Percentiles rank a stretch among this genome's conserved stretches.
These are phyloP conservation scores for Melampsora larici-populina DNA, from an alignment of 1,284 basidiomycete species.

Conservation along the genomic window DNA sequence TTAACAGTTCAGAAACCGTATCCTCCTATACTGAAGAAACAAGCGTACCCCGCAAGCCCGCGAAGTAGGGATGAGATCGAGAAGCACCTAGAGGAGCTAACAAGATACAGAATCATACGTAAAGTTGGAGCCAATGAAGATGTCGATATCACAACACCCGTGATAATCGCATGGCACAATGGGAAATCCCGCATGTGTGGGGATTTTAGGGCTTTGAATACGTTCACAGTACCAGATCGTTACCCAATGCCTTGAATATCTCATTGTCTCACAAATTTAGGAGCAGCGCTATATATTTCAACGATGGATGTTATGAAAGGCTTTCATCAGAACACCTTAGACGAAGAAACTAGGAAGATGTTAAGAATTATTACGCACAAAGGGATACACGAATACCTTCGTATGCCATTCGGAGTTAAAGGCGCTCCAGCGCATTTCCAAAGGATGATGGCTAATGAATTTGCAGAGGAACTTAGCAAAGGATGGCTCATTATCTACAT, in stretches of 20 bases:
- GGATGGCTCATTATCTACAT: too few species aligned
- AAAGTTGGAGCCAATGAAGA: slow-evolving; percentile 19
- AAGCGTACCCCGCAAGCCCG: slow-evolving; percentile 15
- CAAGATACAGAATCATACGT: too few species aligned
- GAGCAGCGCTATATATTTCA: neutral
- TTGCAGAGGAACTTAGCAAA: neutral
- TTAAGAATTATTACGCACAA: slow-evolving; percentile 8
- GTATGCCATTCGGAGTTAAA: neutral
- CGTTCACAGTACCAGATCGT: neutral
- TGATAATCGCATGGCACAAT: slow-evolving; percentile 19
- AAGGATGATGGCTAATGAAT: neutral
- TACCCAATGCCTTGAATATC: neutral
- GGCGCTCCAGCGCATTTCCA: neutral
- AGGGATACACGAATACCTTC: neutral
- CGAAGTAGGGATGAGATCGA: neutral
- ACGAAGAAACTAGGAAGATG: neutral
- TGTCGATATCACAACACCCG: slow-evolving; percentile 14
- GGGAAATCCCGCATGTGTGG: slow-evolving; percentile 7
- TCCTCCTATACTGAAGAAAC: slow-evolving; percentile 16
- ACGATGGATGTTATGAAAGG: slow-evolving; percentile 22
- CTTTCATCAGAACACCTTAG: slow-evolving; percentile 12
- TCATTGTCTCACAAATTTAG: neutral
- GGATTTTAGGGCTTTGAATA: slow-evolving; percentile 12
- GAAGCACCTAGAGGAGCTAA: neutral
- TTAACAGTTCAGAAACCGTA: slow-evolving; percentile 8